phyloP scores from a whole-genome alignment of 2,329 filamentous ascomycete genomes.

The Alternaria ethzedia region DNA sequence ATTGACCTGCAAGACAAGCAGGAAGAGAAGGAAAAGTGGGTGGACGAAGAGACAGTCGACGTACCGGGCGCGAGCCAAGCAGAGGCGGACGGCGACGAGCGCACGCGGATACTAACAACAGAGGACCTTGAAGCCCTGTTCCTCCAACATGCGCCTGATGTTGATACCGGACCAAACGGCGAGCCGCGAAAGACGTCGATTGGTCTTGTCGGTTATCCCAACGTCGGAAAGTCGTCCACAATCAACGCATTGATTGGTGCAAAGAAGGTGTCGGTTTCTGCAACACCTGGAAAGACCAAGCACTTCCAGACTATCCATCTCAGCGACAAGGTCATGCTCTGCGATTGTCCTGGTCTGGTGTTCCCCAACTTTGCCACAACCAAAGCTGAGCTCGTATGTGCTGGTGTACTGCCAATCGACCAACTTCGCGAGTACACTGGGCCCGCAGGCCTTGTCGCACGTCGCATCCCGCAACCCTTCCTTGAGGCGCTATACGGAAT shows the following conservation, averaged over 20 bases:
- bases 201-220: conserved; percentile 95
- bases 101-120: conserved; percentile 81
- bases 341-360: conserved; percentile 97
- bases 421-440: conserved; percentile 93
- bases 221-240: conserved; percentile 98
- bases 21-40: conserved; percentile 50
- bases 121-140: conserved; percentile 93
- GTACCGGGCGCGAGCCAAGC: conserved; percentile 45
- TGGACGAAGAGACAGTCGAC: conserved; percentile 48
- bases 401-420: conserved; percentile 93
- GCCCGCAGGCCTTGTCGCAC: conserved; percentile 80
- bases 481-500: conserved; percentile 94
- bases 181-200: conserved; percentile 77
- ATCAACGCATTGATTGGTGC: conserved; percentile 99
- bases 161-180: conserved; percentile 57
- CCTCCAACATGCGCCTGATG: conserved; percentile 72
- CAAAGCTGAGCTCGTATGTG: conserved; percentile 94
- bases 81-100: conserved; percentile 50
- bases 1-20: conserved; percentile 54
- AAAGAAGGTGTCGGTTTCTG: conserved; percentile 97
- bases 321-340: conserved; percentile 85
- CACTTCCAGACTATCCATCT: conserved; percentile 99
- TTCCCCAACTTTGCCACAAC: conserved; percentile 98
- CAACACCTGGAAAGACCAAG: conserved; percentile 97
- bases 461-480: conserved; percentile 85